These are phyloP conservation scores for Bryoglossum gracile DNA, from an alignment of 495 filamentous ascomycete genomes.

Conservation along the genomic window DNA sequence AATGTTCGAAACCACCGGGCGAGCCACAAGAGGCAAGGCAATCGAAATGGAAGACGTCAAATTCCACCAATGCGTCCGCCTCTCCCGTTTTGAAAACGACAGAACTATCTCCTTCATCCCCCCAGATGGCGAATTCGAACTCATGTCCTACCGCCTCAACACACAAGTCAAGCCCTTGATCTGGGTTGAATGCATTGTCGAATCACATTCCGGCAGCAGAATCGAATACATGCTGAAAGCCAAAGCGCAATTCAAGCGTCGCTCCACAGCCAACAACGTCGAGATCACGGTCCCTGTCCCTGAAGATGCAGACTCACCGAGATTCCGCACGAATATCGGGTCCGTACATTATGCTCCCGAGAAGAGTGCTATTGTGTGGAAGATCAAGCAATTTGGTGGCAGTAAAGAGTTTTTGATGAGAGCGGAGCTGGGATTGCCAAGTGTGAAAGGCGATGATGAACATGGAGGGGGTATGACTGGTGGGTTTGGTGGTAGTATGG, in stretches of 20 bases:
- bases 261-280: conserved; percentile 97
- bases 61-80: conserved; percentile 96
- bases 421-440: conserved; percentile 91
- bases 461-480: conserved; percentile 94
- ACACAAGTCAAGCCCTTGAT: conserved; percentile 98
- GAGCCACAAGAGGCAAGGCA: conserved; percentile 90
- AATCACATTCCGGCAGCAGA: conserved; percentile 85
- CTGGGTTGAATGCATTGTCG: conserved; percentile 97
- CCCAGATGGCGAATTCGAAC: conserved; percentile 96
- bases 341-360: conserved; percentile 98
- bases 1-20: conserved; percentile 98
- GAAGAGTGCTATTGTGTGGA: conserved; percentile 97
- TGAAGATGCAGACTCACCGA: conserved; percentile 91
- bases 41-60: conserved; percentile 99
- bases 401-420: conserved; percentile 99
- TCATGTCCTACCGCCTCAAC: conserved; percentile 99
- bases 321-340: conserved; percentile 96
- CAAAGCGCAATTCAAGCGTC: conserved; percentile 95
- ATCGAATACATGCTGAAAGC: conserved; percentile 99
- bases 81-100: conserved; percentile 97
- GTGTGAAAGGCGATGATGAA: conserved; percentile 94
- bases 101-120: conserved; percentile 98
- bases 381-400: conserved; percentile 99
- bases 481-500: conserved; percentile 94
- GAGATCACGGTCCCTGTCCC: conserved; percentile 97